These are phyloP conservation scores for Yueomyces sinensis DNA, from an alignment of 805 yeast species.

Conservation along the genomic window DNA sequence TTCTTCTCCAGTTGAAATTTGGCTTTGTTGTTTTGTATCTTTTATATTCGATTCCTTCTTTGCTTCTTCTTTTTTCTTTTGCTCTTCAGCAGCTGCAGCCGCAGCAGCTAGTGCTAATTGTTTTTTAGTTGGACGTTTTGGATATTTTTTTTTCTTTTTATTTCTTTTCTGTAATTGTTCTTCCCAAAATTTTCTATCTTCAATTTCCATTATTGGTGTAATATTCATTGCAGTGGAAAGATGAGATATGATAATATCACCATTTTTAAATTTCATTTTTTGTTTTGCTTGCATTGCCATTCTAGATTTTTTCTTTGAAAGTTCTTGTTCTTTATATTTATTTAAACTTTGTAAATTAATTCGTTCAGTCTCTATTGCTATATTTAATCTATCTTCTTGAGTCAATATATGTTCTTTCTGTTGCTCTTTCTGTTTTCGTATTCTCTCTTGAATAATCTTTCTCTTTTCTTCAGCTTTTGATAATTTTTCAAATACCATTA, in stretches of 20 bases:
- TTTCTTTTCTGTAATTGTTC: constrained; percentile 28
- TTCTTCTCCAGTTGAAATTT: neutral
- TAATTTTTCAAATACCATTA: constrained; percentile 62
- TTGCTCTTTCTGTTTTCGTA: constrained; percentile 34
- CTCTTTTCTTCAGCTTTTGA: constrained; percentile 53
- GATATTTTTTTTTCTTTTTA: constrained; percentile 31
- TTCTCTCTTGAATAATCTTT: constrained; percentile 29
- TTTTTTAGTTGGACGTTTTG: constrained; percentile 18
- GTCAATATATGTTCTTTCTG: constrained; percentile 27
- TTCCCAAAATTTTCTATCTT: constrained; percentile 31
- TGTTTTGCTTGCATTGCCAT: constrained; percentile 56
- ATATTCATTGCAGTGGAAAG: constrained; percentile 25
- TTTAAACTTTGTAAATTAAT: constrained; percentile 61
- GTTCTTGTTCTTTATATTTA: constrained; percentile 72
- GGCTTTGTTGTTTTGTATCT: too few relatives aligned
- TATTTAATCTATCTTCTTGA: constrained; percentile 38
- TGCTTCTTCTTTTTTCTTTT: too few relatives aligned
- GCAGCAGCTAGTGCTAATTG: neutral
- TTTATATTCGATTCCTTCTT: neutral
- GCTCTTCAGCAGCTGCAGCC: neutral
- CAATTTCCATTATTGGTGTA: constrained; percentile 52
- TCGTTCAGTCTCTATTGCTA: constrained; percentile 78
- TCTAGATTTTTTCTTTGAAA: constrained; percentile 64
- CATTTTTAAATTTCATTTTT: constrained; percentile 46
- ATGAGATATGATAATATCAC: constrained; percentile 13